Conservation (phyloP, 495 filamentous ascomycete species). For the Astrocystis sublimbata region DNA sequence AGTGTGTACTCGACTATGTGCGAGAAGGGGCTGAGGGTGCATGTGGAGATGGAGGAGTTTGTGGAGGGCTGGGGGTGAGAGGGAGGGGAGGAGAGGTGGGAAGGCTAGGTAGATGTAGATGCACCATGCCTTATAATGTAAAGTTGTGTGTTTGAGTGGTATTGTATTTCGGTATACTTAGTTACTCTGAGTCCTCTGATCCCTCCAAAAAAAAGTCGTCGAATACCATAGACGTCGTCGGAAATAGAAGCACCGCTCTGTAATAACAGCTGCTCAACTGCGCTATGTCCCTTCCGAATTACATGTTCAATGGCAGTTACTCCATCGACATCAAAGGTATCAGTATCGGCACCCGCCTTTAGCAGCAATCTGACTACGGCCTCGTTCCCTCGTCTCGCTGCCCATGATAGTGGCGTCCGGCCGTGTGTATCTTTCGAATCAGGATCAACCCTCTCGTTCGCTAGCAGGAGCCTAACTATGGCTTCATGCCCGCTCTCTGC, state of each 20-base stretch:
- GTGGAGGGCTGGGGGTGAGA: conserved; percentile 31
- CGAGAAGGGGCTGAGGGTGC: conserved; percentile 43
- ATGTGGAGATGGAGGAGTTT: conserved; percentile 47
- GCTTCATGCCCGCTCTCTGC: conserved; percentile 35
- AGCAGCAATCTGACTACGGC: neutral
- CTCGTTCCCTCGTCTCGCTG: neutral
- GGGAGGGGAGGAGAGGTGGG: conserved; percentile 5
- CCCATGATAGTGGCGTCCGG: neutral
- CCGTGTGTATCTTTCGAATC: conserved; percentile 16
- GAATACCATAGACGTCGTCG: neutral
- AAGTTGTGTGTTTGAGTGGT: neutral
- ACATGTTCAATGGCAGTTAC: too few relatives aligned
- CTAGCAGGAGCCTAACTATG: conserved; percentile 36
- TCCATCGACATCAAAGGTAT: too few relatives aligned
- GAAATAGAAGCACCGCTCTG: too few relatives aligned
- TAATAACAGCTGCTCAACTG: too few relatives aligned
- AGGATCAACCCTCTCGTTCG: conserved; percentile 21
- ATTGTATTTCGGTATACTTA: neutral
- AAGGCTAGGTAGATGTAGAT: conserved; percentile 6
- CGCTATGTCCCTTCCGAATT: too few relatives aligned
- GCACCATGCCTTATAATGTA: too few relatives aligned
- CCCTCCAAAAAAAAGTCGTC: too few relatives aligned
- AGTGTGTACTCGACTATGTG: conserved; percentile 46
- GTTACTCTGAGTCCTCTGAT: too few relatives aligned
- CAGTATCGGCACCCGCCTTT: too few relatives aligned